These are phyloP conservation scores for Yamadazyma dendronema DNA, from an alignment of 1,139 yeast species.

Conservation along the genomic window DNA sequence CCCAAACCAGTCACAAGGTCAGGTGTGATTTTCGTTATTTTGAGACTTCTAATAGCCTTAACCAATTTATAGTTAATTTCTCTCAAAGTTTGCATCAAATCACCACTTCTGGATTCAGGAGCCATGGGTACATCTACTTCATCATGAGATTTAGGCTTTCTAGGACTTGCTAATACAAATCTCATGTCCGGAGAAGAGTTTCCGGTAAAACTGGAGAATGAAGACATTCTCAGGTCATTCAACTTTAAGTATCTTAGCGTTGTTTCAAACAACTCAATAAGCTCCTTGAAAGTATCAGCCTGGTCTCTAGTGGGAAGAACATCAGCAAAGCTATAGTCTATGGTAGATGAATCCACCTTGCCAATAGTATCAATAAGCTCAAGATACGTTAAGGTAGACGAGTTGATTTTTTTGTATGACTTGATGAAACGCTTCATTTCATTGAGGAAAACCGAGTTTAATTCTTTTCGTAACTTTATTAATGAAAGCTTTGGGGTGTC, in stretches of 20 bases:
- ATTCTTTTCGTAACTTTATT: slow-evolving; percentile 28
- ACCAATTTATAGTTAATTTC: slow-evolving; percentile 41
- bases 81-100: slow-evolving; percentile 24
- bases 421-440: slow-evolving; percentile 31
- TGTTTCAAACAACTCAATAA: slow-evolving; percentile 33
- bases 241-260: slow-evolving; percentile 22
- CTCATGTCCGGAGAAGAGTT: slow-evolving; percentile 20
- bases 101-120: not conserved
- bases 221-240: slow-evolving; percentile 10
- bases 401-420: slow-evolving; percentile 32
- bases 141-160: slow-evolving; percentile 18
- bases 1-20: slow-evolving; percentile 26
- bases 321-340: slow-evolving; percentile 15
- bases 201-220: slow-evolving; percentile 10
- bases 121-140: not conserved
- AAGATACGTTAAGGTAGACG: slow-evolving; percentile 24
- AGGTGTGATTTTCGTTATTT: slow-evolving; percentile 37
- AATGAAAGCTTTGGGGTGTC: slow-evolving; percentile 32
- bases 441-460: slow-evolving; percentile 37
- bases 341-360: slow-evolving; percentile 11
- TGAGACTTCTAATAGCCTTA: slow-evolving; percentile 33
- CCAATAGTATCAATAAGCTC: slow-evolving; percentile 33
- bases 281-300: slow-evolving; percentile 27
- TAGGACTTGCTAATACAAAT: slow-evolving; percentile 42
- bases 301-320: slow-evolving; percentile 31